A percentile compares a stretch with the other conserved stretches of the same genome.
Evolutionary conservation across 305 asterid genomes (phyloP).

Genomic region (Stenogyne calaminthoides): DNA sequence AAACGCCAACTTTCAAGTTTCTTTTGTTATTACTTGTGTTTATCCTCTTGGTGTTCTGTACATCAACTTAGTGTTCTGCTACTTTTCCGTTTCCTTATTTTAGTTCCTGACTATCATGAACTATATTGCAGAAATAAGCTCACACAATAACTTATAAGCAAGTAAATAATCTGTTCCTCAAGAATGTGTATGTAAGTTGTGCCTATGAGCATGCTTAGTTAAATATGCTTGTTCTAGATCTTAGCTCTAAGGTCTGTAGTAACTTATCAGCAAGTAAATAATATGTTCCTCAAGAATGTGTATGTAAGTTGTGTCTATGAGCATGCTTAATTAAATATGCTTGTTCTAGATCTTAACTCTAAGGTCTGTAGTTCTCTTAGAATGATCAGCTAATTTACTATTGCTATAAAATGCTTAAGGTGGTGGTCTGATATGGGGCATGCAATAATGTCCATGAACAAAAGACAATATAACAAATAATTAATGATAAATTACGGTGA

Average conservation of each 20-base stretch:
- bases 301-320: not conserved
- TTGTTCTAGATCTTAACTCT: not conserved
- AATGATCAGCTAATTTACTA: too few species aligned
- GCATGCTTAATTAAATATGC: not conserved
- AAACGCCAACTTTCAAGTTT: constrained; percentile 36
- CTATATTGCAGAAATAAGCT: too few species aligned
- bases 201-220: too few species aligned
- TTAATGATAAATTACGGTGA: too few species aligned
- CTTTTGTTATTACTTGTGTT: constrained; percentile 39
- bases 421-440: too few species aligned
- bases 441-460: not conserved
- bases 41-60: not conserved
- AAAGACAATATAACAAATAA: not conserved
- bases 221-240: too few species aligned
- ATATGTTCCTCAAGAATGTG: not conserved
- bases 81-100: not conserved
- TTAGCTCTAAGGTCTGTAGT: too few species aligned
- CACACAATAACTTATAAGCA: too few species aligned
- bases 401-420: too few species aligned
- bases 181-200: too few species aligned
- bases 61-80: constrained; percentile 39
- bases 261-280: too few species aligned
- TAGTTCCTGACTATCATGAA: not conserved
- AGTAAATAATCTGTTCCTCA: too few species aligned
- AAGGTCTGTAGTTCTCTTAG: not conserved